A percentile compares a stretch with the other conserved stretches of the same genome.
Conservation (phyloP, 1,139 yeast genomes). For the Zygotorulaspora mrakii region DNA sequence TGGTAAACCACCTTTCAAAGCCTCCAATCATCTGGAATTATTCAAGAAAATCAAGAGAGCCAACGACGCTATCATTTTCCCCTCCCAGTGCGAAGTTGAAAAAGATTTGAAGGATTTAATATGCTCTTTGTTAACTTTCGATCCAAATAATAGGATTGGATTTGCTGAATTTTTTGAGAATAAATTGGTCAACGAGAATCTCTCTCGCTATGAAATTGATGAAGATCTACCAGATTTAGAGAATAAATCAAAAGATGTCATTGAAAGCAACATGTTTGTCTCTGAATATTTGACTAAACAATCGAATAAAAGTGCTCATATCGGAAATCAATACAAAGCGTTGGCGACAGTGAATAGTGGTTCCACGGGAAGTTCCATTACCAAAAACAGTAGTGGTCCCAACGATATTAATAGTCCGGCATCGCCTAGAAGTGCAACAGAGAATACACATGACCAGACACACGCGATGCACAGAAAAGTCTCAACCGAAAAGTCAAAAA, state of each 20-base stretch:
- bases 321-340: conserved; percentile 8
- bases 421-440: conserved; percentile 2
- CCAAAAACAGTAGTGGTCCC: not conserved
- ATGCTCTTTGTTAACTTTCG: conserved; percentile 69
- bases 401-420: not conserved
- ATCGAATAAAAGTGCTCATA: conserved; percentile 9
- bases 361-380: not conserved
- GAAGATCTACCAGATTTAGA: conserved; percentile 45
- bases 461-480: conserved; percentile 18
- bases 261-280: conserved; percentile 60
- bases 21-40: conserved; percentile 86
- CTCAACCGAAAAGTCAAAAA: conserved; percentile 17
- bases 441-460: conserved; percentile 3
- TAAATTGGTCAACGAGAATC: conserved; percentile 38
- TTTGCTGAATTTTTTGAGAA: conserved; percentile 81
- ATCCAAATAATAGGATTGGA: conserved; percentile 83
- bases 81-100: conserved; percentile 46
- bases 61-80: conserved; percentile 73
- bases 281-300: conserved; percentile 58
- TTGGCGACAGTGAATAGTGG: conserved; percentile 8
- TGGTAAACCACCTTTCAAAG: conserved; percentile 93
- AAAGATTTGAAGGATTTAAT: conserved; percentile 65
- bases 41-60: conserved; percentile 78
- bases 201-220: conserved; percentile 35
- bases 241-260: conserved; percentile 61